Evolutionary conservation across 192 early-diverging fungal species (phyloP).

Genomic region (Lobosporangium transversale): DNA sequence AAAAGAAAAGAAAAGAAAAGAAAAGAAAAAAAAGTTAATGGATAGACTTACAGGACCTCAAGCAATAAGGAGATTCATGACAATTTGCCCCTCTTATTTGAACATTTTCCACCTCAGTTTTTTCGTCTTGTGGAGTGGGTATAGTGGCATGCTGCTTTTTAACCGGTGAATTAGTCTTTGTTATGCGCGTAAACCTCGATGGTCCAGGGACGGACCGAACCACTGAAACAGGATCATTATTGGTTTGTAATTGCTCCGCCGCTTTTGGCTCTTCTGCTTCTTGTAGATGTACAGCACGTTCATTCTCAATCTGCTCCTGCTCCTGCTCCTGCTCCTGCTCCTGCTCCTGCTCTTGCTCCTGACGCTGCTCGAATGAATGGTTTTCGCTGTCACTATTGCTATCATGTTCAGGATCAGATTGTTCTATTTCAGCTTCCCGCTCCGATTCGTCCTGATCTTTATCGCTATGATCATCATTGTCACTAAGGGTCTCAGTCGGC

Average conservation of each 20-base stretch:
- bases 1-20: not conserved
- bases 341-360: not conserved
- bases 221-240: not conserved
- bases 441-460: not conserved
- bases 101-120: slow-evolving; percentile 6
- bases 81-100: no score
- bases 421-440: not conserved
- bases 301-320: not conserved
- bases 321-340: not conserved
- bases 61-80: no score
- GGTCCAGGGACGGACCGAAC: slow-evolving; percentile 12
- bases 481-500: slow-evolving; percentile 18
- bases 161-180: slow-evolving; percentile 18
- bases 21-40: not conserved
- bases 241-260: not conserved
- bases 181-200: slow-evolving; percentile 34
- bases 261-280: not conserved
- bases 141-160: slow-evolving; percentile 27
- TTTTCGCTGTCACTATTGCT: not conserved
- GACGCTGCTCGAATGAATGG: not conserved
- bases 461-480: slow-evolving; percentile 6
- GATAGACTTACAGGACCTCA: no score
- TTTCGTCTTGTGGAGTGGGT: slow-evolving; percentile 29
- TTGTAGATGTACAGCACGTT: not conserved
- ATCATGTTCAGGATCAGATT: no score